Base-by-base conservation (phyloP, 257 asterid genomes). In the Henckelia pumila region DNA sequence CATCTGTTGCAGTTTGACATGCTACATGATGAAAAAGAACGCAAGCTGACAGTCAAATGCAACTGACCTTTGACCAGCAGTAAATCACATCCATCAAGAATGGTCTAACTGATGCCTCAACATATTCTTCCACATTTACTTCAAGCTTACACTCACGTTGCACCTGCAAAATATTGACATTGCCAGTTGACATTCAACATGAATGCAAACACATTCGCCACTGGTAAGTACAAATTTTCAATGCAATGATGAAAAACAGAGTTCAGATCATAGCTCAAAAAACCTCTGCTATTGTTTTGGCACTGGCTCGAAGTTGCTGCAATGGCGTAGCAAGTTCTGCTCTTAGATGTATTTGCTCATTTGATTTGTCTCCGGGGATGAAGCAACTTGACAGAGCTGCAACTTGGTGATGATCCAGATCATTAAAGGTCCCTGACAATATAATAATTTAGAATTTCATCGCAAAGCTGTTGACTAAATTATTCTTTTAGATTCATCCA, bases 141-240 rank as follows among this genome's bases (percentile, higher is more conserved):
- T 94, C 97, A 71, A 91, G 87, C 80, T 91, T 88, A 83, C 99
- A 94, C 79, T 94, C 97, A n/a, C 87, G 89, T 88, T 94, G 97
- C 70, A 94, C 84, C 99, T 94, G 87, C 77, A 73, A 56, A n/a
- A 58, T 28, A 49, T 61, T 35, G 55, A 58, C 20, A 70, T 57
- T 65, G 17, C 58, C 16, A 55, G 66, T 30, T 40, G 64, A 56
- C 65, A 71, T 37, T 76, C 55, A 62, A 20, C 57, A 44, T 65
- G 32, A 52, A 49, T 13, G 57, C 32, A 28, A n/a, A 22, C 23
- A 56, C 56, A 8, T 37, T 49, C 60, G 22, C 64, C 30, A 40
- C 13, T 49, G 17, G 50, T 33, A 21, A 19, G 52, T 11, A 63
- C 13, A 16, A 47, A 68, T 56, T 60, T 58, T 24, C 14, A 59